Evolutionary conservation across 805 yeast genomes (phyloP).

Genomic region (Saccharomycopsis sp.): DNA sequence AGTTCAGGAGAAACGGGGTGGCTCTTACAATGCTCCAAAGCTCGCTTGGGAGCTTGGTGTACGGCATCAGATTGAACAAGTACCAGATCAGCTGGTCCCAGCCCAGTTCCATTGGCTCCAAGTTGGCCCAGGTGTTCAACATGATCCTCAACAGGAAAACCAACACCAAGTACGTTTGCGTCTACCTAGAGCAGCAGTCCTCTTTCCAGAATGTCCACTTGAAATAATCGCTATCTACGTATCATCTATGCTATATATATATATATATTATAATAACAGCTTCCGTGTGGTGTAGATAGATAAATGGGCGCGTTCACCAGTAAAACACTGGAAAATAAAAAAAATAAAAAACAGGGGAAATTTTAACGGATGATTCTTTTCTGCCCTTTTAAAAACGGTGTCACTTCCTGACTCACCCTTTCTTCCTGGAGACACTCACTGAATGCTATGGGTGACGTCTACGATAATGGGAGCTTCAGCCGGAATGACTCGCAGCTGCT

Average conservation of each 20-base stretch:
- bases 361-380: too few relatives aligned
- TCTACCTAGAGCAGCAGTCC: too few relatives aligned
- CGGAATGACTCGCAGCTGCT: conserved; percentile 1
- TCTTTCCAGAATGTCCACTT: too few relatives aligned
- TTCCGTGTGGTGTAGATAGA: too few relatives aligned
- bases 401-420: too few relatives aligned
- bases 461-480: background rate
- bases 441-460: background rate
- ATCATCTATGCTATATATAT: too few relatives aligned
- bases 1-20: conserved; percentile 41
- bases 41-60: conserved; percentile 37
- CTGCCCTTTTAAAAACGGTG: too few relatives aligned
- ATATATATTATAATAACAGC: too few relatives aligned
- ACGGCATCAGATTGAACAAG: conserved; percentile 38
- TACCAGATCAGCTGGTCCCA: conserved; percentile 59
- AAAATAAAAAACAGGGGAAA: background rate
- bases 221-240: too few relatives aligned
- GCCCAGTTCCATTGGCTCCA: conserved; percentile 58
- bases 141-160: conserved; percentile 11
- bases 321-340: background rate
- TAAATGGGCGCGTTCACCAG: background rate
- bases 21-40: conserved; percentile 37
- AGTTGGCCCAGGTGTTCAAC: conserved; percentile 46
- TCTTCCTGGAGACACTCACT: too few relatives aligned
- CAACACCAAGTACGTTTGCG: conserved; percentile 12